These are phyloP conservation scores for Cladosporium sphaerospermum DNA, from an alignment of 2,329 filamentous ascomycete species.

Conservation along the genomic window DNA sequence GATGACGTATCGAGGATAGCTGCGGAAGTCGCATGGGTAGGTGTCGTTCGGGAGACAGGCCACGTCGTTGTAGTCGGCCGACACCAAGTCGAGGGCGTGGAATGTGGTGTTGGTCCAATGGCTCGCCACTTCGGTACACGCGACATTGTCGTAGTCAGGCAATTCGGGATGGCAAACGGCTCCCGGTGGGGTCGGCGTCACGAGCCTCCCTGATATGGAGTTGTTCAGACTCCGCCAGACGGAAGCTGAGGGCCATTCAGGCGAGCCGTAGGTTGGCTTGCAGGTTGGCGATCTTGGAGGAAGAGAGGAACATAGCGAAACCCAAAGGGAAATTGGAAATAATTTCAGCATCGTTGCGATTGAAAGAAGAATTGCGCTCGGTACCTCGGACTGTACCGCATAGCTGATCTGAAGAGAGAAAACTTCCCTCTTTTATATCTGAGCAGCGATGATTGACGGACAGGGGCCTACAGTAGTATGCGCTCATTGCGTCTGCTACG, in stretches of 20 bases:
- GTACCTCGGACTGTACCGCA: too few species aligned
- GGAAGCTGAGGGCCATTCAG: conserved; percentile 42
- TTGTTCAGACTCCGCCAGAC: conserved; percentile 49
- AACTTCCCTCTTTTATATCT: not conserved
- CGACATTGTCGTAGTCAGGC: conserved; percentile 8
- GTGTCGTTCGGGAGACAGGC: conserved; percentile 11
- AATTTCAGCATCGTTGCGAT: not conserved
- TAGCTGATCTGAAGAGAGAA: not conserved
- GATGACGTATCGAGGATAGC: conserved; percentile 14
- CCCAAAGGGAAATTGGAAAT: not conserved
- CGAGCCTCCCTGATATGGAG: conserved; percentile 45
- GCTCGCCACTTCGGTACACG: conserved; percentile 1
- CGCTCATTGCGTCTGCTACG: too few species aligned
- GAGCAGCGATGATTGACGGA: not conserved
- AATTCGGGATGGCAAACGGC: conserved; percentile 1
- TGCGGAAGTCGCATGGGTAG: conserved; percentile 3
- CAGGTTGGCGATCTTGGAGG: not conserved
- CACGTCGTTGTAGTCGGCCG: conserved; percentile 14
- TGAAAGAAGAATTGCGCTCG: not conserved
- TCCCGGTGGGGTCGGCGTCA: conserved; percentile 28
- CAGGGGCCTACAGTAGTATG: too few species aligned
- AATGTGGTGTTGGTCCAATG: conserved; percentile 13
- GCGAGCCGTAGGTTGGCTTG: not conserved
- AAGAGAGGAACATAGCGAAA: not conserved
- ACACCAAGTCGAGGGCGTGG: conserved; percentile 3